phyloP scores from a whole-genome alignment of 202 grass and related monocot species.

The Dendrocalamus latiflorus region DNA sequence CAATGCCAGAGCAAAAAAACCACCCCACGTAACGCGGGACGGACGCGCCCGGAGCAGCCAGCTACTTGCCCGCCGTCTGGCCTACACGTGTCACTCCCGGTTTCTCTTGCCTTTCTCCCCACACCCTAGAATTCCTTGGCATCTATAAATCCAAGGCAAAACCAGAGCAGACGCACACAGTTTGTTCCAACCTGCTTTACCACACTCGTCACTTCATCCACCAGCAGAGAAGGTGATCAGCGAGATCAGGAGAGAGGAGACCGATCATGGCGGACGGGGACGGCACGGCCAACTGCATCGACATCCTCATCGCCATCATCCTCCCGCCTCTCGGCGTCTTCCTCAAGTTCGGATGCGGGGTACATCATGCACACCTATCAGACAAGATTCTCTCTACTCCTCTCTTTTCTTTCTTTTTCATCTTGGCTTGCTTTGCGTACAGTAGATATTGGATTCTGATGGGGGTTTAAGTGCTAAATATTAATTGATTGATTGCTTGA shows the following conservation, averaged over 20 bases:
- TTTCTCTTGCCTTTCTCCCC: too few relatives aligned
- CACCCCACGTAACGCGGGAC: too few relatives aligned
- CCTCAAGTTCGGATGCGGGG: conserved; percentile 59
- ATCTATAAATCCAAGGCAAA: too few relatives aligned
- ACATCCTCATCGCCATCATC: conserved; percentile 58
- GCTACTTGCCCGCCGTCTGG: too few relatives aligned
- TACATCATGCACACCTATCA: not conserved
- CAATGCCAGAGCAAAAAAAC: too few relatives aligned
- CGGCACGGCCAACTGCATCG: conserved; percentile 45
- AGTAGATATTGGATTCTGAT: too few relatives aligned
- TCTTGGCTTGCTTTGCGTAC: too few relatives aligned
- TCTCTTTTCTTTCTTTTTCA: too few relatives aligned
- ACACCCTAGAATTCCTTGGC: too few relatives aligned
- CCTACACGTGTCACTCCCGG: too few relatives aligned
- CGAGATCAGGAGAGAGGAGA: not conserved
- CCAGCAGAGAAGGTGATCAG: not conserved
- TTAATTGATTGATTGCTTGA: not conserved
- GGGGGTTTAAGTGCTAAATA: not conserved
- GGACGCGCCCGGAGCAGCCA: too few relatives aligned
- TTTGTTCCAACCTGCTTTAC: not conserved
- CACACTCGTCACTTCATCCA: not conserved
- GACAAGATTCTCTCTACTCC: not conserved
- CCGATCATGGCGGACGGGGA: conserved; percentile 21
- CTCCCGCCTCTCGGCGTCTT: conserved; percentile 59
- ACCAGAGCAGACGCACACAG: too few relatives aligned